Evolutionary conservation across 257 asterid genomes (phyloP).

Genomic region (Przewalskia tangutica): DNA sequence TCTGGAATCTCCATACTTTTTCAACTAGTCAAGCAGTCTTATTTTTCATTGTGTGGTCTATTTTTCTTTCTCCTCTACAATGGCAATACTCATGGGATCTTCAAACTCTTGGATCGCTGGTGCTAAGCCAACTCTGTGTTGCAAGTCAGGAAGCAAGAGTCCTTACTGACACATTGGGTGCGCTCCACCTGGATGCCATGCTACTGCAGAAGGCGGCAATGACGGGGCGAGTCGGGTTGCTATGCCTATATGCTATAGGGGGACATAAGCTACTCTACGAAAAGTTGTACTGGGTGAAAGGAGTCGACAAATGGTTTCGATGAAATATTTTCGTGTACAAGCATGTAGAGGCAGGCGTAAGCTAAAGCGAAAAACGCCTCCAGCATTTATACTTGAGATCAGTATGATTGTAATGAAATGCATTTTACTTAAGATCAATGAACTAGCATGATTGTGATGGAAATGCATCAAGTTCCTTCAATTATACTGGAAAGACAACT

Average conservation of each 20-base stretch:
- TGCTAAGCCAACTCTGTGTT: neutral
- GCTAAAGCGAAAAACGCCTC: neutral
- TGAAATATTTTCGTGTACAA: neutral
- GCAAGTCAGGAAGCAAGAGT: neutral
- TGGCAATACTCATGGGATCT: neutral
- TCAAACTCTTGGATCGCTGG: neutral
- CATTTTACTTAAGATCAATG: neutral
- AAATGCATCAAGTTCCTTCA: neutral
- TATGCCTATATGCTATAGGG: too few relatives aligned
- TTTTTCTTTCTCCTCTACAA: neutral
- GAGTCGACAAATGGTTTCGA: neutral
- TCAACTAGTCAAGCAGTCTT: conserved; percentile 44
- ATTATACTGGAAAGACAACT: neutral
- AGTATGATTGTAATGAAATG: too few relatives aligned
- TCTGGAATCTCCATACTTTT: conserved; percentile 67
- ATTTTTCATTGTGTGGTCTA: conserved; percentile 9
- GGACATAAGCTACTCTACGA: neutral
- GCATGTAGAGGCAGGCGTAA: neutral
- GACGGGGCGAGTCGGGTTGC: neutral
- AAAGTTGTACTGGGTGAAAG: neutral
- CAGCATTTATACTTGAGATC: neutral
- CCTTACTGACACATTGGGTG: neutral
- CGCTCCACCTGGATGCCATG: neutral
- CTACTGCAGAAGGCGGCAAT: neutral
- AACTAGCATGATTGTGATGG: neutral